Conservation (phyloP, 2,329 filamentous ascomycete species). For the Eutypella sp. region DNA sequence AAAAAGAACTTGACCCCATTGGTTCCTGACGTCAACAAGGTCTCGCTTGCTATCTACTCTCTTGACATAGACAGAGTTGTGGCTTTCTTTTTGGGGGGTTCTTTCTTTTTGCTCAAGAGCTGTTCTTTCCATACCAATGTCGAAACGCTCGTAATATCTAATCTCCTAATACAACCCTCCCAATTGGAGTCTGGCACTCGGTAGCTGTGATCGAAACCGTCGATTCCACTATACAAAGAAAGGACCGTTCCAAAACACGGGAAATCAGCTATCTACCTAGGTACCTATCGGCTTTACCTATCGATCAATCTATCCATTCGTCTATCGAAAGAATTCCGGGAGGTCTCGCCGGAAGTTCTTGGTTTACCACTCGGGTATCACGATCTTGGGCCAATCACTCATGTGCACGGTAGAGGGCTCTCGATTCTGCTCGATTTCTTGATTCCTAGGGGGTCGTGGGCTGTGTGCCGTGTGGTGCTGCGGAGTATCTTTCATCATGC, state of each 20-base stretch:
- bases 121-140: constrained; percentile 20
- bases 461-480: background rate
- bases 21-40: background rate
- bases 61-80: background rate
- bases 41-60: background rate
- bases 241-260: background rate
- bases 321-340: background rate
- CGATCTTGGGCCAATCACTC: background rate
- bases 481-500: constrained; percentile 20
- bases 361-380: background rate
- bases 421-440: background rate
- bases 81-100: background rate
- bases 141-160: constrained; percentile 24
- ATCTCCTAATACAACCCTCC: constrained; percentile 24
- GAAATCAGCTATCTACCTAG: background rate
- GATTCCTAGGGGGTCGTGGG: background rate
- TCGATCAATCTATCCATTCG: no score
- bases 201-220: background rate
- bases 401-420: background rate
- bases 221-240: background rate
- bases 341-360: background rate
- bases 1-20: no score
- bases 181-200: constrained; percentile 9
- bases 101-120: background rate
- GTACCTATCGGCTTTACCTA: no score